Evolutionary conservation across 345 rosid genomes (phyloP), one percentile per base, ranked within the genome.

Genomic region (Hirschfeldia incana): DNA sequence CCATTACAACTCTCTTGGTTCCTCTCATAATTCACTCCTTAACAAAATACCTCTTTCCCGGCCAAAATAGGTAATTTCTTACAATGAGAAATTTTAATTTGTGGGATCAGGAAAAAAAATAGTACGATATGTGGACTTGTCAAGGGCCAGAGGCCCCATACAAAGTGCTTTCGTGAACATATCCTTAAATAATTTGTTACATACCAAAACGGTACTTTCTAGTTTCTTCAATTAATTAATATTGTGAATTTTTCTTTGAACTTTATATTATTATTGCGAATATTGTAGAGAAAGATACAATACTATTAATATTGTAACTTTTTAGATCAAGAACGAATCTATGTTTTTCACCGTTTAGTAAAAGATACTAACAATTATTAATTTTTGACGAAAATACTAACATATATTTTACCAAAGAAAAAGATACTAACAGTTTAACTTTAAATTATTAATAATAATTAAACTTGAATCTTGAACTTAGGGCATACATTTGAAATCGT

Each of bases 141-240:
- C 39, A 55, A 64, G 72, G 78, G 12, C 46, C 12, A 9, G 46
- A 39, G 46, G 64, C 4, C 15, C 72, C 78, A 37, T 29, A 67
- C 59, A 57, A 55, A 65, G 32, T 66, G 78, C 5, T 58, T 27
- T 46, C 13, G 53, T 46, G 53, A 46, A 46, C 15, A 46, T 46
- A 3, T 66, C 72, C 65, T 27, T 27, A 65, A 10, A 36, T 55
- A 57, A 46, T 36, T 34, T 27, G 37, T 67, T 15, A 26, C 11
- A 16, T 33, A 75, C 21, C 58, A 15, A 27, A 36, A 53, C 67
- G 58, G 58, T 5, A 63, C 8, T 65, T 53, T 34, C 28, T 65
- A 29, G 32, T 29, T 29, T 29, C 32, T 51, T 3, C 2, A 6
- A 65, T 21, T 21, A 21, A 21, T 21, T 34, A n/a, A 33, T 34